These are phyloP conservation scores for Ulota crispa DNA, from an alignment of 225 moss, liverwort and hornwort species.

Conservation along the genomic window DNA sequence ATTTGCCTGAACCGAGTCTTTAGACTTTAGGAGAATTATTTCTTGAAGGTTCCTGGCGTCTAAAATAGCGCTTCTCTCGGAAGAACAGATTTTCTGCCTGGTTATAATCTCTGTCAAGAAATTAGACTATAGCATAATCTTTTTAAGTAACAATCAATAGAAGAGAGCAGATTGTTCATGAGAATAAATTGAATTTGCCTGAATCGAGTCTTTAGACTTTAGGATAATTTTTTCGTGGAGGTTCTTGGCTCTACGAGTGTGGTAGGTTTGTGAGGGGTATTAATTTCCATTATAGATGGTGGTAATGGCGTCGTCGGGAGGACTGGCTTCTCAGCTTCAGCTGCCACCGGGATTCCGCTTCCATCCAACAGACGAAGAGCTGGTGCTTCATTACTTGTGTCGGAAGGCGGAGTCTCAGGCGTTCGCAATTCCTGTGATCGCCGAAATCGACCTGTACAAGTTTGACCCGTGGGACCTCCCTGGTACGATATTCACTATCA, in stretches of 20 bases:
- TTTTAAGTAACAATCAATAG: background rate
- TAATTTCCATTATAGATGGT: constrained; percentile 23
- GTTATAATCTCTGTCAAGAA: background rate
- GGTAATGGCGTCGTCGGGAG: constrained; percentile 48
- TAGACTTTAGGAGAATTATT: too few species aligned
- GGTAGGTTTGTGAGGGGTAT: background rate
- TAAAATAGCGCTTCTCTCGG: background rate
- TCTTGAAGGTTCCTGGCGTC: constrained; percentile 25
- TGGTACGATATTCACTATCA: constrained; percentile 37
- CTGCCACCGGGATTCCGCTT: constrained; percentile 94
- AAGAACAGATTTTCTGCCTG: constrained; percentile 31
- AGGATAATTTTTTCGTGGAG: background rate
- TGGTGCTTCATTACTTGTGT: constrained; percentile 81
- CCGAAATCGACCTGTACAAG: constrained; percentile 95
- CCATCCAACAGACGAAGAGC: constrained; percentile 94
- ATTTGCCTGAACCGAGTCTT: background rate
- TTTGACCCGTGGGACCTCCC: constrained; percentile 98
- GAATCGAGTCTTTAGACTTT: background rate
- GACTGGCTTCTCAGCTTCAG: constrained; percentile 60
- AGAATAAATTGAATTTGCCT: background rate
- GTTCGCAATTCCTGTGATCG: constrained; percentile 74
- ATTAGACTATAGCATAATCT: background rate
- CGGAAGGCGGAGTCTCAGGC: constrained; percentile 81
- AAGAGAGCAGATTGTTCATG: background rate
- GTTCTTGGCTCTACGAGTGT: constrained; percentile 26